phyloP scores from a whole-genome alignment of 2,329 filamentous ascomycete species.

The Colletotrichum lindemuthianum region DNA sequence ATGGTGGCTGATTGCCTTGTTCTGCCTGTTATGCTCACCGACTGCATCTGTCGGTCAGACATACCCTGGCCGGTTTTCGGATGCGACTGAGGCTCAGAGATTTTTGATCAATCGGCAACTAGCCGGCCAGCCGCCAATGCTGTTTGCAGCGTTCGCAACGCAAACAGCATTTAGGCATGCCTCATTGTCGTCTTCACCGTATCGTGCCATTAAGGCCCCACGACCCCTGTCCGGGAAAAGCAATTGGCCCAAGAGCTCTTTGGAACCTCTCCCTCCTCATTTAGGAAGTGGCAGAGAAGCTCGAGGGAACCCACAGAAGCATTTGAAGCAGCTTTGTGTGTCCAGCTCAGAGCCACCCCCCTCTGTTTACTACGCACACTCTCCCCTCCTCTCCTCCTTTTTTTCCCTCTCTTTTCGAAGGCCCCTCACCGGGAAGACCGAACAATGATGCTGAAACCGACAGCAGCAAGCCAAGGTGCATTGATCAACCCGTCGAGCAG shows the following conservation, averaged over 20 bases:
- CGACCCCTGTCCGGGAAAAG: slow-evolving; percentile 11
- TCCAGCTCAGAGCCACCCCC: slow-evolving; percentile 5
- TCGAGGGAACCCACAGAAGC: slow-evolving; percentile 32
- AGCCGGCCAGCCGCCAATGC: slow-evolving; percentile 14
- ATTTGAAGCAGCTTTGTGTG: slow-evolving; percentile 28
- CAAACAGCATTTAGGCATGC: slow-evolving; percentile 16
- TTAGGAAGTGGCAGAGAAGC: slow-evolving; percentile 36
- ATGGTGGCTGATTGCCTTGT: too few species aligned
- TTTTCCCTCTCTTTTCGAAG: neutral
- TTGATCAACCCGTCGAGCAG: slow-evolving; percentile 31
- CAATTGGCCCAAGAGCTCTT: neutral
- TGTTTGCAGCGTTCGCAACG: neutral
- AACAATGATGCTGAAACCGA: slow-evolving; percentile 35
- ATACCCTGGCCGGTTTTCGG: neutral
- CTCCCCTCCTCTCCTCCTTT: too few species aligned
- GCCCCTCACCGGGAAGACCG: slow-evolving; percentile 34
- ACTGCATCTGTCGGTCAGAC: neutral
- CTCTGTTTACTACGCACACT: too few species aligned
- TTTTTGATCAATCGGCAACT: slow-evolving; percentile 11
- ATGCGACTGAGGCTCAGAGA: neutral
- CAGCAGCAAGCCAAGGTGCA: slow-evolving; percentile 29
- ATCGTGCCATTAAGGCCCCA: slow-evolving; percentile 13
- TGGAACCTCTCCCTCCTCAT: slow-evolving; percentile 19
- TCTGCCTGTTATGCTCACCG: neutral
- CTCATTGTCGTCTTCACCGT: slow-evolving; percentile 28